Evolutionary conservation across 441 rosid species (phyloP), one percentile per base, ranked within the genome.

Genomic region (Populus hybrid): DNA sequence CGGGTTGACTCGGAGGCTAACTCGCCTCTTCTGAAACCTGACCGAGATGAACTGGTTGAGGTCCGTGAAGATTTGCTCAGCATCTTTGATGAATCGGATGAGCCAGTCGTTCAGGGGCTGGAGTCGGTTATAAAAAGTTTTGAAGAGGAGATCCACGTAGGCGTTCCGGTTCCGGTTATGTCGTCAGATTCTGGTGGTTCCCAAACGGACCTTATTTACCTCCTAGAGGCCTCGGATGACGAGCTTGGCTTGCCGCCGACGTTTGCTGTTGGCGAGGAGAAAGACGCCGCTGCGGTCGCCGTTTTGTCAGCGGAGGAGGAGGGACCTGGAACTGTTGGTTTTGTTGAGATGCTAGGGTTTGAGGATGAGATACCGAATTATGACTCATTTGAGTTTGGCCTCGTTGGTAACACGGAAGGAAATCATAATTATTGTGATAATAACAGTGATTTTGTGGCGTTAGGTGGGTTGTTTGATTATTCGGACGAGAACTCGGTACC

Each of bases 181-280:
- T 61, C 71, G 24, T 69, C 85, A 8, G 83, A 73, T 2, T 78
- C 87, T 40, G 86, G 81, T 23, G 90, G 75, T 14, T 83, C 90
- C 3, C 85, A 67, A 81, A 86, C 91, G 72, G 95, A 90, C 75
- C 90, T 95, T 0, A 93, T 93, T 0, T 90, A 84, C 46, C 97
- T 95, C 28, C 81, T 88, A 4, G 97, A 87, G 69, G 97, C 98
- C 9, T 91, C 98, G 4, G 98, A 95, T 24, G 92, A 91, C 36
- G 98, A 95, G 87, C 97, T 95, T 1, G 98, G 98, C 5, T 80
- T 95, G 42, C 97, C 97, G 63, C 95, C 98, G 73, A 32, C 79
- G 28, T 72, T 86, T 54, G 8, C 70, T 46, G 23, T 83, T 12
- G 68, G 67, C 70, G 76, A 64, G 28, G 76, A 74, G 75, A 76